phyloP scores from a whole-genome alignment of 352 stramenopile species.

The Salisapilia sapeloensis region DNA sequence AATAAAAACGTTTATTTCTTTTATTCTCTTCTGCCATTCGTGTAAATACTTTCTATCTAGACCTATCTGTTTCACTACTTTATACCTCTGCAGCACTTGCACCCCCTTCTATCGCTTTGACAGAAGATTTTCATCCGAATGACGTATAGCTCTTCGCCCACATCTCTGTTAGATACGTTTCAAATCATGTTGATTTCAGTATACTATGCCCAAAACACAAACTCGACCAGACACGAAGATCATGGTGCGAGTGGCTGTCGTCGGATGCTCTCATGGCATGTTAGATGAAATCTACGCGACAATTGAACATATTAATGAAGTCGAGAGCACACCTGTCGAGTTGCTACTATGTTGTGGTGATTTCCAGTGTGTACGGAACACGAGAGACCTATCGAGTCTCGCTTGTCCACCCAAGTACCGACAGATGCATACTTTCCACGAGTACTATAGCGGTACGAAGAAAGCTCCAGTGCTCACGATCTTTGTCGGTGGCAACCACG shows the following conservation, averaged over 20 bases:
- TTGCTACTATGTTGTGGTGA: constrained; percentile 97
- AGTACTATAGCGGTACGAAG: constrained; percentile 91
- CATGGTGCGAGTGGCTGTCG: constrained; percentile 80
- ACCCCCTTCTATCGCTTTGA: too few relatives aligned
- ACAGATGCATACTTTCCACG: constrained; percentile 83
- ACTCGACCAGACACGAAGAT: not conserved
- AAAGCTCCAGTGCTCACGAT: constrained; percentile 89
- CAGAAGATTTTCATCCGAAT: too few relatives aligned
- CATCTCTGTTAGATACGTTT: too few relatives aligned
- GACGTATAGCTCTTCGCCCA: too few relatives aligned
- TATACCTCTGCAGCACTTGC: too few relatives aligned
- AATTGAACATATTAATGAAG: constrained; percentile 82
- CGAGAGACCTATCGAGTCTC: constrained; percentile 87
- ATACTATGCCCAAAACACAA: too few relatives aligned
- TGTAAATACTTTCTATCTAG: too few relatives aligned
- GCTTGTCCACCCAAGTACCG: constrained; percentile 94
- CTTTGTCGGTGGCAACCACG: constrained; percentile 98
- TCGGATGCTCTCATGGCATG: constrained; percentile 97
- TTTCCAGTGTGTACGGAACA: constrained; percentile 96
- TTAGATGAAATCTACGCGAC: constrained; percentile 96
- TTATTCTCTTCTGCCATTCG: too few relatives aligned
- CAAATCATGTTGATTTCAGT: too few relatives aligned
- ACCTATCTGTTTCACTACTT: too few relatives aligned
- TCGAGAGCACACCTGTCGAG: constrained; percentile 77
- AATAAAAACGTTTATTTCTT: too few relatives aligned